Base-by-base conservation (phyloP, 1,284 basidiomycete species). In the Boletus semigastroideus region DNA sequence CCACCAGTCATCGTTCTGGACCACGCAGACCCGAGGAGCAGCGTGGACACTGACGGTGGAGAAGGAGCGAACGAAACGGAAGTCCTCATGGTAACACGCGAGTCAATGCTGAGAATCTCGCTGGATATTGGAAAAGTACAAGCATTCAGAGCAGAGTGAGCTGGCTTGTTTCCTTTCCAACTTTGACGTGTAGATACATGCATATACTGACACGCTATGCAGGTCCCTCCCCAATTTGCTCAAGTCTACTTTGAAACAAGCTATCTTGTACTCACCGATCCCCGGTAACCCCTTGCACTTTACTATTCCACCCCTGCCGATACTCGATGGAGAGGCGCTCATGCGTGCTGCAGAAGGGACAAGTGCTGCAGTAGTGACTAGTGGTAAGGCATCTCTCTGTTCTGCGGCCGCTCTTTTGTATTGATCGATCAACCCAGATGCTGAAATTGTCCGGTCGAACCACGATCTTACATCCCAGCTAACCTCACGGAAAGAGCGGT, bases 401-500 rank as follows among this genome's bases (percentile, higher is more conserved):
- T 17, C 31, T 28, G 11, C 25, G 22, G 16, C 42, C 17, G 14
- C 14, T 41, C 7, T 17, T 42, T 40, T 12, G 22, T 44, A 17
- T 39, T 41, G 25, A 51, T 31, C 30, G 30, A 34, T 12, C 5
- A 6, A 7, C 28, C 20, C 49, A 93, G 93, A 86, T 62, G 75
- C 83, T 1, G 79, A 87, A 49, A 79, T 94, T 48, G 82, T 94
- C 41, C 80, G 83, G 12, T 77, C 82, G 4, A 87, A 87, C 53
- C 84, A 90, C 56, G 96, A 98, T 65, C 74, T 98, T 37, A 84
- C 85, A 10, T 76, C 83, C 1, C 94, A 96, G 63, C 74, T 99
- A 52, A 78, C 78, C 3, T 84, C 86, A 49, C 83, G 93, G 27
- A 84, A 88, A 56, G 83, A 84, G 40, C 79, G 91, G 39, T 74